Base-by-base conservation (phyloP, 495 filamentous ascomycete species). In the Hypoxylon trugodes region DNA sequence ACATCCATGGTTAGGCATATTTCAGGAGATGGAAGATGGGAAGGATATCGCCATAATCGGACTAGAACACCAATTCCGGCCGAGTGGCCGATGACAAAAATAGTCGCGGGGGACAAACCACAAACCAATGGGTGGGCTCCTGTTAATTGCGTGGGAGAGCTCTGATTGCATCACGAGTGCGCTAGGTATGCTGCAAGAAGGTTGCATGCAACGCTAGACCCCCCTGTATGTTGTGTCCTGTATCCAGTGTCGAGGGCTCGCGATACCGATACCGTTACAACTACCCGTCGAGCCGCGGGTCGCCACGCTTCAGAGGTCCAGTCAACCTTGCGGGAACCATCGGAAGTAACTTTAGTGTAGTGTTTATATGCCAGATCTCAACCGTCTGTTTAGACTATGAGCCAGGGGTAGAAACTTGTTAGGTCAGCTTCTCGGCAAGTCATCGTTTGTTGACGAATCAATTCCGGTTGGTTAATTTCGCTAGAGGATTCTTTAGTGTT, bases 101-200 rank as follows among this genome's bases (percentile, higher is more conserved):
- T 66, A 66, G 63, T 61, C 32, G 45, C 33, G 37, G 32, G 37
- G 30, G 25, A 30, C 25, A 50, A 15, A n/a, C 36, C 50, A 30
- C 25, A 50, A 15, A n/a, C 36, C 50, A 49, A 62, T 53, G 9
- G 37, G 24, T 40, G 41, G 19, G 9, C 15, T 41, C 35, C 49
- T 22, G 26, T 32, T 41, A 56, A 66, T 61, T 50, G 61, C 18
- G 8, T 26, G 37, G 43, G 15, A n/a, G 25, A 35, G 21, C n/a
- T 25, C 3, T 57, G 40, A 42, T 54, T 52, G 46, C 57, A 61
- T 61, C 50, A 60, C 38, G 63, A 46, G 56, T 52, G 41, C 63
- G 24, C 40, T 61, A 61, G 49, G 19, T 45, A 22, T 52, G 55
- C 56, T 50, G 35, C 43, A 40, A 60, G 30, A 36, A 25, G 49